Conservation (phyloP, 495 filamentous ascomycete genomes). For the Daldinia decipiens region DNA sequence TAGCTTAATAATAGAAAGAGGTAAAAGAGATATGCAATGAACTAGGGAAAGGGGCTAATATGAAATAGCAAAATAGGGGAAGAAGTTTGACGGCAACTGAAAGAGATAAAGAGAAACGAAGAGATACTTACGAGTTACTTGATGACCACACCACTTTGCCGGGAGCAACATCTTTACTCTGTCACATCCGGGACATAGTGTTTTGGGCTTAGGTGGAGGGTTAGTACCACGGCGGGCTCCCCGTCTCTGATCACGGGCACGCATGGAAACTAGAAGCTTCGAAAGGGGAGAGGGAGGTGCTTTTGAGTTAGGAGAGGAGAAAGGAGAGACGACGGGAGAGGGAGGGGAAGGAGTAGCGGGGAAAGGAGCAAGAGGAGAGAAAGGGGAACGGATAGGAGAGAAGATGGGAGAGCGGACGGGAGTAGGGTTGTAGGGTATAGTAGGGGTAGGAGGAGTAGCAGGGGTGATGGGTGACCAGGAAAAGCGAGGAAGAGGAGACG, state of each 20-base stretch:
- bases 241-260: slow-evolving; percentile 39
- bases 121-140: slow-evolving; percentile 30
- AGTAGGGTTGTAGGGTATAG: slow-evolving; percentile 27
- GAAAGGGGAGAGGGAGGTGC: neutral
- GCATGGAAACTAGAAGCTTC: neutral
- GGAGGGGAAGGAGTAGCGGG: slow-evolving; percentile 30
- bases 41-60: neutral
- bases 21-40: neutral
- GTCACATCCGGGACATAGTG: slow-evolving; percentile 20
- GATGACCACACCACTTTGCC: slow-evolving; percentile 30
- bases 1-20: slow-evolving; percentile 6
- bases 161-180: slow-evolving; percentile 35
- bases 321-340: slow-evolving; percentile 20
- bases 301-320: neutral
- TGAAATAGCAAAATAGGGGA: neutral
- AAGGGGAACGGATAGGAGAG: slow-evolving; percentile 45
- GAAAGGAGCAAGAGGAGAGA: slow-evolving; percentile 36
- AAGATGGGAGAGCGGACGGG: slow-evolving; percentile 40
- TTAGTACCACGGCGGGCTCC: slow-evolving; percentile 20
- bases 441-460: neutral
- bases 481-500: slow-evolving; percentile 13
- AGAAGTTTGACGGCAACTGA: neutral
- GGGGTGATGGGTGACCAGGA: slow-evolving; percentile 1
- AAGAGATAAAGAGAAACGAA: neutral
- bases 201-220: neutral